Base-by-base conservation (phyloP, 2,329 filamentous ascomycete species). In the Claviceps monticola region DNA sequence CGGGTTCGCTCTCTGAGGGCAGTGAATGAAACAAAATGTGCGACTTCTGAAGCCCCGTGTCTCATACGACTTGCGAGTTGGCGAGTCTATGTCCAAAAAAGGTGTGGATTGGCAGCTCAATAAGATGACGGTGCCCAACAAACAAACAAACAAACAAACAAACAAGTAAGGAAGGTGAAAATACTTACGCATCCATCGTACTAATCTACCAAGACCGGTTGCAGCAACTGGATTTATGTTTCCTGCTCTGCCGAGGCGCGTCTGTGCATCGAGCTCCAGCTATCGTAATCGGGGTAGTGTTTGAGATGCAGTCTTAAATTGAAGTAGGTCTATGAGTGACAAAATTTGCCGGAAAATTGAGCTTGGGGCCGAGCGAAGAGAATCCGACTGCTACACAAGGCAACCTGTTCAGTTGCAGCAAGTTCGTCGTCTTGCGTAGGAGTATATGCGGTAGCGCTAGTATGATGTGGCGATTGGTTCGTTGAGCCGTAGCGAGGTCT, bases 111-210 rank as follows among this genome's bases (percentile, higher is more conserved):
- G 26, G 26, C 26, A 29, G 8, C 26, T 29, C 8, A 26, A 9
- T 29, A 29, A 29, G 26, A 29, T 29, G 26, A 29, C 26, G 26
- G 8, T 29, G 26, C 26, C 26, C 26, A 29, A 9, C 8, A 29
- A 9, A 9, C 26, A 29, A 29, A 9, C 26, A 29, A 29, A 9
- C 26, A 29, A 29, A 9, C 26, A 29, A 29, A 9, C 8, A 29
- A 9, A 9, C 26, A 29, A 29, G 26, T 29, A 1, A 9, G 8
- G 8, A 21, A 39, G 13, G 19, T 23, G 13, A 13, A 4, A 36
- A 21, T n/a, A 47, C 49, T 47, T 34, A 51, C 49, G 43, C 23
- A 34, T 51, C 44, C 49, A 51, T 51, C 8, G 37, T 14, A 5
- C 5, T 46, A 21, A 0, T 26, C 13, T 16, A 29, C 17, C 14